Evolutionary conservation across 2,329 filamentous ascomycete genomes (phyloP), one percentile per base, ranked within the genome.

Genomic region (Penicillium frequentans): DNA sequence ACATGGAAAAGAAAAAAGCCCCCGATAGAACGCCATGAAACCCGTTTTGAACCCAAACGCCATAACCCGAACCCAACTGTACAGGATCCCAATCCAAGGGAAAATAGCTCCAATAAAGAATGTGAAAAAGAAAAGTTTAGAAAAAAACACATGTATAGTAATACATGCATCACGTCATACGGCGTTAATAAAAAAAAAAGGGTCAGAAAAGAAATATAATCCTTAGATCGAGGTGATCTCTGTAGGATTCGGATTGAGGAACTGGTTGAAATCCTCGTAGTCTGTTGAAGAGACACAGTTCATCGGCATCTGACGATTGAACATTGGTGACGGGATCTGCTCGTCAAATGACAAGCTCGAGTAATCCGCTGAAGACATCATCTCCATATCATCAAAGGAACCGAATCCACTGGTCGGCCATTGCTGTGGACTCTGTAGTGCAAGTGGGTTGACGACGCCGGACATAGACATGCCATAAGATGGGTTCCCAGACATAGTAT

Each of bases 181-280:
- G 60, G 66, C 63, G 62, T 68, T 68, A 64, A 43, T 44, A 39
- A 13, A 53, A 54, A 55, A 51, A 51, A 52, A 54, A 48, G 54
- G 14, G 5, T 33, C 13, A 16, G 13, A 35, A 46, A 43, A 9
- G 39, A 50, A 16, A 13, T 43, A 54, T 9, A 2, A 43, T n/a
- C 23, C 26, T 46, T 61, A 74, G 39, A 72, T 71, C 52, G 72
- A 74, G 10, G 72, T 71, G 29, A 76, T 74, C 61, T 75, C 73
- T 37, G 69, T 67, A 14, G 72, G 67, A 56, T 72, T 75, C 1
- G 72, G 68, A 63, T 76, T 75, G 26, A 76, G 60, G 53, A 73
- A 75, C 56, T 75, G 72, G 49, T 72, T 75, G 55, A 76, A 74
- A 50, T 76, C 74, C 21, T 76, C 74, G 52, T 72, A 74, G 50